phyloP scores from a whole-genome alignment of 208 protist species.

The Ichthyophonus hoferi region DNA sequence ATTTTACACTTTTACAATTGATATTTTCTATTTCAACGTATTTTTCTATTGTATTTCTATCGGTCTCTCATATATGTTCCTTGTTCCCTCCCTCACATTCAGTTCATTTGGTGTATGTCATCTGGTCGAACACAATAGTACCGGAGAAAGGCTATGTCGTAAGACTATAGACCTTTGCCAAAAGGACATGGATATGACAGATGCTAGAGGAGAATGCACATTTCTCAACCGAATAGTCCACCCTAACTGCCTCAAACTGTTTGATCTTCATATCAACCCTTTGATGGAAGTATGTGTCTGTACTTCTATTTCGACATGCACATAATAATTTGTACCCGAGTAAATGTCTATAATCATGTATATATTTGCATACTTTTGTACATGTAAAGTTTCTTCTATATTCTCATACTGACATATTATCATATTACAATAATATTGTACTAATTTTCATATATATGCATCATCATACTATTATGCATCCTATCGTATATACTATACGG shows the following conservation, averaged over 20 bases:
- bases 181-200: slow-evolving; percentile 14
- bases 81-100: background rate
- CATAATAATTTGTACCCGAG: background rate
- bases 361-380: background rate
- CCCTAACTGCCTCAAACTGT: slow-evolving; percentile 18
- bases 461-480: background rate
- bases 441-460: background rate
- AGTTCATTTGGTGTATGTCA: slow-evolving; percentile 17
- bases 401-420: background rate
- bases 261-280: slow-evolving; percentile 28
- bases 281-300: slow-evolving; percentile 4
- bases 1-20: background rate
- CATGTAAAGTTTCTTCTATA: background rate
- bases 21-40: background rate
- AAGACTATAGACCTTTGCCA: slow-evolving; percentile 11
- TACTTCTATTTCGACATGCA: too few relatives aligned
- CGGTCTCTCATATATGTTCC: background rate
- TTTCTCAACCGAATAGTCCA: background rate
- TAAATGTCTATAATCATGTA: background rate
- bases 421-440: background rate
- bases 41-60: background rate
- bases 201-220: background rate
- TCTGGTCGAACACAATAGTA: slow-evolving; percentile 10
- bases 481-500: background rate
- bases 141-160: slow-evolving; percentile 9